A percentile compares a stretch with the other conserved stretches of the same genome.
Evolutionary conservation across 1,284 basidiomycete genomes (phyloP).

Genomic region (Hymenochaete sp.): DNA sequence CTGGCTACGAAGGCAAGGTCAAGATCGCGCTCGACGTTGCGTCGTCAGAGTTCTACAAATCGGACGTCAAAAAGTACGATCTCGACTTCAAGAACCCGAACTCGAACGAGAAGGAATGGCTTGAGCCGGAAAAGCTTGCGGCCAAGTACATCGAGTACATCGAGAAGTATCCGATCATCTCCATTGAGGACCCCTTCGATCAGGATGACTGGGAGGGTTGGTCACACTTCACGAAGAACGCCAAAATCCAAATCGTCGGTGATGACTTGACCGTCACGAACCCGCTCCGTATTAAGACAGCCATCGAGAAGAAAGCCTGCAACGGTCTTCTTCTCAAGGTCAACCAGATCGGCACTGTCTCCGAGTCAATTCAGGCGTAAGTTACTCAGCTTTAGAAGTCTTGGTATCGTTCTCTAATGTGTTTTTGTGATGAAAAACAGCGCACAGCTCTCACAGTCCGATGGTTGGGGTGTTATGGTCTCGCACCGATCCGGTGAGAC

Average conservation of each 20-base stretch:
- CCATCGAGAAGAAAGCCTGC: constrained; percentile 99
- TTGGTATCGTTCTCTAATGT: constrained; percentile 6
- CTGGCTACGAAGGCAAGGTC: constrained; percentile 97
- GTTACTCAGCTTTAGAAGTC: constrained; percentile 22
- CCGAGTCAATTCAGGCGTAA: constrained; percentile 94
- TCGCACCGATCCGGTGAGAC: constrained; percentile 98
- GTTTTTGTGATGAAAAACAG: constrained; percentile 41
- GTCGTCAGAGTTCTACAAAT: constrained; percentile 99
- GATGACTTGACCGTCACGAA: constrained; percentile 99
- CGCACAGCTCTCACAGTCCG: constrained; percentile 93
- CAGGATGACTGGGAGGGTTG: constrained; percentile 99
- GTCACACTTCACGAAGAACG: constrained; percentile 79
- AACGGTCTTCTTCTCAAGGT: constrained; percentile 98
- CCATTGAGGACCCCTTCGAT: constrained; percentile 99
- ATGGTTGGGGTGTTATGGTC: constrained; percentile 99
- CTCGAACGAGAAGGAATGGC: constrained; percentile 95
- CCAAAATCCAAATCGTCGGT: constrained; percentile 87
- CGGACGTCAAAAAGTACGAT: constrained; percentile 99
- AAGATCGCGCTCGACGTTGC: constrained; percentile 99
- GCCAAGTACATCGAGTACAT: constrained; percentile 84
- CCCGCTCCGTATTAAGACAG: constrained; percentile 95
- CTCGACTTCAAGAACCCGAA: constrained; percentile 99
- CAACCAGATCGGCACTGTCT: constrained; percentile 99
- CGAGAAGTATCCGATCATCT: constrained; percentile 93
- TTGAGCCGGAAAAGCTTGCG: constrained; percentile 87